Conservation (phyloP, 257 asterid species). For the Solanum bulbocastanum region DNA sequence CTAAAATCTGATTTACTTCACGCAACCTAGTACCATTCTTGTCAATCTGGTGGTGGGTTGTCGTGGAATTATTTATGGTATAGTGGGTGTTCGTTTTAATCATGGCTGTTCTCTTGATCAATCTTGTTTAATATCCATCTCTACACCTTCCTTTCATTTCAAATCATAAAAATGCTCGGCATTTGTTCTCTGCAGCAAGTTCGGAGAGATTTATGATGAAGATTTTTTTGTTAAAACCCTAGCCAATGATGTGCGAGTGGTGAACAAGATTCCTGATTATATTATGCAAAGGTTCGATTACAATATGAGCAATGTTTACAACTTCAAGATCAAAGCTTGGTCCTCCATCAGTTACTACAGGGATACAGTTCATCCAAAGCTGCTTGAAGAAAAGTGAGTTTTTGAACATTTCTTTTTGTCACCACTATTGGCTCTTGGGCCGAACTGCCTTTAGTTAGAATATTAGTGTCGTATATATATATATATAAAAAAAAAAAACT, state of each 20-base stretch:
- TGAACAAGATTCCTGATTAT: conserved; percentile 51
- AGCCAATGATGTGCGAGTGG: conserved; percentile 74
- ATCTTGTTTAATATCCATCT: background rate
- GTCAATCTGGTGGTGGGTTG: background rate
- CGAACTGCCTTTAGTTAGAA: background rate
- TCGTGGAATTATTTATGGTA: background rate
- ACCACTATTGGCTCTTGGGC: background rate
- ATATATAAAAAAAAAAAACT: background rate
- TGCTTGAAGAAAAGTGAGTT: conserved; percentile 91
- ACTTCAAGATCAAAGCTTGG: conserved; percentile 96
- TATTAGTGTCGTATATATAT: background rate
- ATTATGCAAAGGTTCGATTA: conserved; percentile 85
- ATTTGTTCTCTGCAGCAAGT: conserved; percentile 59
- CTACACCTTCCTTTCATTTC: conserved; percentile 1
- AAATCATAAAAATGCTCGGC: conserved; percentile 12
- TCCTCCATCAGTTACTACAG: conserved; percentile 69
- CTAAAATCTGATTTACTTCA: background rate
- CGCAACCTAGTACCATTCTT: background rate
- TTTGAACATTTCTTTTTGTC: background rate
- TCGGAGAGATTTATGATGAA: conserved; percentile 84
- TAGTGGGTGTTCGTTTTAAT: background rate
- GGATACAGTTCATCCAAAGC: conserved; percentile 79
- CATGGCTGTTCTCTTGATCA: background rate
- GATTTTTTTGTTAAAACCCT: conserved; percentile 69
- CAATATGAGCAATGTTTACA: conserved; percentile 82